phyloP scores from a whole-genome alignment of 306 rosid genomes.

The Dryas alaskensis region DNA sequence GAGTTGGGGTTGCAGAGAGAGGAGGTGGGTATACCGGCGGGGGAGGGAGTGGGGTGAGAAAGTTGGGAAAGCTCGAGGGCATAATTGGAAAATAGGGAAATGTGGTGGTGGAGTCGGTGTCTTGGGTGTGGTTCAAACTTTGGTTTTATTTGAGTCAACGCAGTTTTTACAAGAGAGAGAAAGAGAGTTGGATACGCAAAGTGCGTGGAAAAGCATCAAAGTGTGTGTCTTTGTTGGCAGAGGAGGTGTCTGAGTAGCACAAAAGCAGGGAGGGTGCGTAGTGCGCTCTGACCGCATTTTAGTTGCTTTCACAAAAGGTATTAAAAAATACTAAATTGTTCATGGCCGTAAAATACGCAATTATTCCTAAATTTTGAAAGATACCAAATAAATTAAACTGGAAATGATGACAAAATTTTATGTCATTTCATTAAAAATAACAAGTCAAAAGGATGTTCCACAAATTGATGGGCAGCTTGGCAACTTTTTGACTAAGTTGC shows the following conservation, averaged over 20 bases:
- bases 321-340: too few relatives aligned
- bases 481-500: too few relatives aligned
- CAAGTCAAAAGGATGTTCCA: too few relatives aligned
- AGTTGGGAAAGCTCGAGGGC: neutral
- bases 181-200: constrained; percentile 59
- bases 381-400: too few relatives aligned
- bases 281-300: neutral
- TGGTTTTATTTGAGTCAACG: constrained; percentile 51
- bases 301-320: neutral
- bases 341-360: too few relatives aligned
- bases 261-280: neutral
- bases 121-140: constrained; percentile 3
- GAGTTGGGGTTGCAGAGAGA: neutral
- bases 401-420: too few relatives aligned
- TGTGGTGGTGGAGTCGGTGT: neutral
- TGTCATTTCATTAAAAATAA: too few relatives aligned
- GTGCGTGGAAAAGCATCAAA: constrained; percentile 42
- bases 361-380: too few relatives aligned
- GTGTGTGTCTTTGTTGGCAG: neutral
- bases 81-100: neutral
- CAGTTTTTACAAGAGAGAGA: constrained; percentile 40
- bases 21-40: constrained; percentile 5
- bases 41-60: neutral
- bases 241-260: neutral
- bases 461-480: too few relatives aligned